These are phyloP conservation scores for Amanita inopinata DNA, from an alignment of 768 basidiomycete species.

Conservation along the genomic window DNA sequence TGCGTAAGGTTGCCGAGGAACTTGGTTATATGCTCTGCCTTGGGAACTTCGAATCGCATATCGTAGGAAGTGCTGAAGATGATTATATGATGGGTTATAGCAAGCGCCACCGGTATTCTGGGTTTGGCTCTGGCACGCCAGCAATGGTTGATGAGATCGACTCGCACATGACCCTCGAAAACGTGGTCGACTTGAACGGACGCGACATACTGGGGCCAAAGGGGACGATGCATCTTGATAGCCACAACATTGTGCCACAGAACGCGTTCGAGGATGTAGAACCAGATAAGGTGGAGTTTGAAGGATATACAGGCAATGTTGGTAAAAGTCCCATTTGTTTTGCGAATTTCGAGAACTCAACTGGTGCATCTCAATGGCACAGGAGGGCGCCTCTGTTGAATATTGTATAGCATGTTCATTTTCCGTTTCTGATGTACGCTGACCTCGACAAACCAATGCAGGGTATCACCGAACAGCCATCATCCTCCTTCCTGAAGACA, in stretches of 20 bases:
- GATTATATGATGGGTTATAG: too few relatives aligned
- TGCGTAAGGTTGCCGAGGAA: constrained; percentile 23
- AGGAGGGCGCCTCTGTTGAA: constrained; percentile 19
- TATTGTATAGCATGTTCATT: constrained; percentile 18
- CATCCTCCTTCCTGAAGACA: constrained; percentile 18
- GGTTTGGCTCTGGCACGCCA: constrained; percentile 6
- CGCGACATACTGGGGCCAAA: constrained; percentile 8
- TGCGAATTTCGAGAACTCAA: background rate
- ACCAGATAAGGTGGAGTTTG: constrained; percentile 28
- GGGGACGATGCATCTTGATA: constrained; percentile 14
- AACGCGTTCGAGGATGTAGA: constrained; percentile 23
- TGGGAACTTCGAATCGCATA: constrained; percentile 22
- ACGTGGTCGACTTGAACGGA: constrained; percentile 25
- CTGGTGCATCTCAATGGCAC: constrained; percentile 3
- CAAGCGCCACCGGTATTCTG: too few relatives aligned
- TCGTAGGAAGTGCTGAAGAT: constrained; percentile 17
- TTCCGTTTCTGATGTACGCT: constrained; percentile 10
- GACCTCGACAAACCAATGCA: too few relatives aligned
- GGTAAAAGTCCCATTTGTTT: constrained; percentile 12
- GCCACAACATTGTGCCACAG: constrained; percentile 22
- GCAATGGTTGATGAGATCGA: background rate
- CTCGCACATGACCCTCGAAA: constrained; percentile 15
- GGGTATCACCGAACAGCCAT: constrained; percentile 23
- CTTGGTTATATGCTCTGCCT: constrained; percentile 27
- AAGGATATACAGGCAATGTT: constrained; percentile 34